Base-by-base conservation (phyloP, 2,329 filamentous ascomycete genomes). In the Pestalotiopsis sp. region DNA sequence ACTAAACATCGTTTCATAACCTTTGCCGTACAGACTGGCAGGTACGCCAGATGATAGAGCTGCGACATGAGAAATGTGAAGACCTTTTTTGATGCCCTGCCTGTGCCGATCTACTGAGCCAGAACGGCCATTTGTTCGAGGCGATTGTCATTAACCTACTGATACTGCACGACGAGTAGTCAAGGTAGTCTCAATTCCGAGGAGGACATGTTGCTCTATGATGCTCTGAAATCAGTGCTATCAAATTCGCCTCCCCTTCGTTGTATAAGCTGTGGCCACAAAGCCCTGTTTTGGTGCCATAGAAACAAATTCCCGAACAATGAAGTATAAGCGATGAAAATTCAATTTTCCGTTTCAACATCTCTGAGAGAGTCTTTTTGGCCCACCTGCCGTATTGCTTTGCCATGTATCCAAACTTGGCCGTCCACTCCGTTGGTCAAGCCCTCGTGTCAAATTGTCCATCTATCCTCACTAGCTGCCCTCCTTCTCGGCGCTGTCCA, bases 401-500 rank as follows among this genome's bases (percentile, higher is more conserved):
- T 49, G 13, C 4, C 13, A 3, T 6, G 3, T n/a, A 36, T 36
- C 31, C 31, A 36, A 36, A 36, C 7, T 1, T 36, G 31, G 7
- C 2, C 7, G 31, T 31, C 2, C 7, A 9, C 31, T 36, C 7
- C 31, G 31, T 36, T 3, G 31, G 45, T 52, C 45, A 9, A 9
- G n/a, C 45, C n/a, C 17, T 3, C 45, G 17, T 9, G 45, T 12
- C 45, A 52, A 52, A 3, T 23, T 23, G 14, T n/a, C 20, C n/a
- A 36, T n/a, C 45, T n/a, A 52, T 52, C 45, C 17, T 36, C 31
- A 2, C n/a, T 20, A 13, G 17, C 63, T 13, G 20, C 39, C 57
- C 17, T 74, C 74, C 45, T 68, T 71, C 36, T 78, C 76, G 14
- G 69, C 77, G 64, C 84, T 81, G 58, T 85, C 84, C 55, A 93